A percentile compares a stretch with the other conserved stretches of the same genome.
phyloP scores from a whole-genome alignment of 805 yeast species.

The Spathaspora gorwiae region DNA sequence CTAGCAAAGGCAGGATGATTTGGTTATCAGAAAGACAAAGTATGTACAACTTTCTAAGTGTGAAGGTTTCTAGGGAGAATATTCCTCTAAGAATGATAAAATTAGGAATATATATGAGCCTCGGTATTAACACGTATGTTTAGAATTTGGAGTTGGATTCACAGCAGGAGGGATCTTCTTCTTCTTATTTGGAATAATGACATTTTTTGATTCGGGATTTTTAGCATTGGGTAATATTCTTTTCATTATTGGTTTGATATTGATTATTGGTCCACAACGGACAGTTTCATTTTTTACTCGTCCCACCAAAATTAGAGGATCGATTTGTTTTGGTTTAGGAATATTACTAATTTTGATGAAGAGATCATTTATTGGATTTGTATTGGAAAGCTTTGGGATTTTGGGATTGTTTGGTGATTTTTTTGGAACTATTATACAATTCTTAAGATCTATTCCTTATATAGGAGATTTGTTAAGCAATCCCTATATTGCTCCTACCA shows the following conservation, averaged over 20 bases:
- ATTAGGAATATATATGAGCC: neutral
- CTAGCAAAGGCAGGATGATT: constrained; percentile 33
- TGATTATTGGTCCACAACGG: constrained; percentile 85
- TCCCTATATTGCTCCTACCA: constrained; percentile 75
- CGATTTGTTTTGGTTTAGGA: constrained; percentile 74
- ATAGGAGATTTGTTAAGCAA: constrained; percentile 81
- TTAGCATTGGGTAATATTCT: constrained; percentile 85
- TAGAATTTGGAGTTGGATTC: constrained; percentile 89
- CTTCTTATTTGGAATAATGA: constrained; percentile 74
- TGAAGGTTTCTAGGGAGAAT: too few species aligned
- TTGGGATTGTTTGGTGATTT: constrained; percentile 89
- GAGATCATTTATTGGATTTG: constrained; percentile 79
- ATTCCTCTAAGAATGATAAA: too few species aligned
- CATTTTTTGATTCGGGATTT: constrained; percentile 84
- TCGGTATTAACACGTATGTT: too few species aligned
- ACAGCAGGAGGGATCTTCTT: constrained; percentile 80
- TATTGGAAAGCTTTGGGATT: constrained; percentile 84
- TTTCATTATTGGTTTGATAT: constrained; percentile 73
- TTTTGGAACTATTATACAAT: constrained; percentile 81
- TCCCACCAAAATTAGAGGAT: constrained; percentile 82
- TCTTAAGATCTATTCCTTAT: constrained; percentile 80
- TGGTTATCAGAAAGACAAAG: constrained; percentile 78
- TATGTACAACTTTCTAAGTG: constrained; percentile 31
- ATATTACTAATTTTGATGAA: constrained; percentile 69
- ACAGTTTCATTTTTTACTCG: constrained; percentile 80